Evolutionary conservation across 164 flowering plant genomes (phyloP), one percentile per base, ranked within the genome.

Genomic region (Vitis rupestris): DNA sequence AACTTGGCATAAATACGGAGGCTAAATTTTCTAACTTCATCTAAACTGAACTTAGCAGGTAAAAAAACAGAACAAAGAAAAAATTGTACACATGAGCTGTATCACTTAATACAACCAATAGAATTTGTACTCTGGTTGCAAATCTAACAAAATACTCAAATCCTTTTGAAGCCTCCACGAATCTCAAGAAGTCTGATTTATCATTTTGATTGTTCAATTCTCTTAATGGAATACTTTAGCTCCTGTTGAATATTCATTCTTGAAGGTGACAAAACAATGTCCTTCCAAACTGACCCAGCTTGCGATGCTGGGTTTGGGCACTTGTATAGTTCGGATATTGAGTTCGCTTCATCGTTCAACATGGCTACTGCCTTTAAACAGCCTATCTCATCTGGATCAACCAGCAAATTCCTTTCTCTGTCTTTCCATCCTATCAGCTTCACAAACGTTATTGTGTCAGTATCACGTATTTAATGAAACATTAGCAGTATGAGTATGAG

Each of bases 351-450:
- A 29, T 87, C 91, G 54, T 89, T 86, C 78, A 89, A 72, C 61
- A 74, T 79, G 15, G 78, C 87, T 10, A 89, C 77, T 55, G 55
- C 75, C 65, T 86, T 83, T 60, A 89, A 64, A 53, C 81, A 78
- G 66, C 73, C 64, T 64, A 89, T 84, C 75, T 87, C 94, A 11
- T 86, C 94, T 65, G 91, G 94, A 74, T 89, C 94, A 12, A 89
- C 91, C 63, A 89, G 82, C 75, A 89, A 62, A 23, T 74, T 89
- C 82, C 63, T 87, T 75, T 87, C 94, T 72, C 75, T 86, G 50
- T 89, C 94, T 69, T 89, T 89, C 94, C 88, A 86, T 74, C 90
- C 94, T 82, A 89, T 86, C 82, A 89, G 56, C 94, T 89, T 74
- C 74, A 81, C 48, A 73, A 69, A 49, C 57, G 59, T 16, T 9